Base-by-base conservation (phyloP, 164 flowering plant genomes). In the Buxus sempervirens region DNA sequence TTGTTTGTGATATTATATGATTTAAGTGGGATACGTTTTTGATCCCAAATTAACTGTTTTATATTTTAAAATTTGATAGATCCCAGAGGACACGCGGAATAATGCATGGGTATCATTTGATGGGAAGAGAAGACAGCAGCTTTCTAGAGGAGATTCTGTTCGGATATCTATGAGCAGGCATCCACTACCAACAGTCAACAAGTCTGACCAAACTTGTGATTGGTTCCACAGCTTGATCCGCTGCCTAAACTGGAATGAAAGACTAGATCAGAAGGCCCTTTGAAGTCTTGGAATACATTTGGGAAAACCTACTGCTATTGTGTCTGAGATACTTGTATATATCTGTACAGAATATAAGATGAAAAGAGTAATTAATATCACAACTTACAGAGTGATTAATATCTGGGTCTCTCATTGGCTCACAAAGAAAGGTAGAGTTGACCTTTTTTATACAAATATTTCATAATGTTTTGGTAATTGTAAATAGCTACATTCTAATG, bases 31-130 rank as follows among this genome's bases (percentile, higher is more conserved):
- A 45, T 5, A 45, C 51, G 12, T 45, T 45, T 4, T 45, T 45
- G 5, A 15, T 42, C 14, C n/a, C 14, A 14, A 32, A 4, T 16
- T 15, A 16, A 66, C 60, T 54, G 8, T 36, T 57, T 27, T 3
- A 54, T 58, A 63, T 26, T 22, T 70, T 6, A 4, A 45, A 24
- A 53, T 69, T 48, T 21, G 28, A 73, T 86, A 96, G 99, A 88
- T 96, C 66, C 98, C 99, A 2, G 90, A 83, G 22, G 94, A 95
- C 70, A 82, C 99, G 36, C 73, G 99, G 67, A 93, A 95, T 76
- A 96, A 91, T 81, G 98, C 98, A 58, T 96, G 99, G 99, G 99
- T 90, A 26, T 96, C 99, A n/a, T 96, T 96, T 74, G 99, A 96
- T 77, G 98, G 98, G 53, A 96, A 93, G 84, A 89, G 98, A 78